Evolutionary conservation across 352 stramenopile genomes (phyloP).

Genomic region (Phytophthora pinifolia): DNA sequence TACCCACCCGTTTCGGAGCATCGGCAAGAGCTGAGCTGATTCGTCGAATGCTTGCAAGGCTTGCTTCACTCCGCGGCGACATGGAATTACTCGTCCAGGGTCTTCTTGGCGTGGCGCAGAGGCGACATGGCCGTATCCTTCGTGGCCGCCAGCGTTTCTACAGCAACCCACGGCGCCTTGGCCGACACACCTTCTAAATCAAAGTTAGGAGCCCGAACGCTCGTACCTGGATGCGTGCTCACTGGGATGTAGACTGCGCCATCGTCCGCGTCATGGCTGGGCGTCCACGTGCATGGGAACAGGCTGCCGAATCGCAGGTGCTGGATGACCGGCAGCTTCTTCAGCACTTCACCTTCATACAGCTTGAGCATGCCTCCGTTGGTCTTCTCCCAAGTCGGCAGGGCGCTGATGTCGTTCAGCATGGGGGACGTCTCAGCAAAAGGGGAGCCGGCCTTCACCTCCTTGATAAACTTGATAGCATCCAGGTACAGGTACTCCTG

Average conservation of each 20-base stretch:
- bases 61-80: neutral
- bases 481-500: conserved; percentile 93
- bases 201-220: conserved; percentile 69
- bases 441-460: conserved; percentile 87
- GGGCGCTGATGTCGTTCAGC: conserved; percentile 91
- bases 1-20: conserved; percentile 34
- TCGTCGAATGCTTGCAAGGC: conserved; percentile 13
- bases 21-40: conserved; percentile 8
- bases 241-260: conserved; percentile 55
- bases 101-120: conserved; percentile 31
- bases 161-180: conserved; percentile 68
- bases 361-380: conserved; percentile 90
- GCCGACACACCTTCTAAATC: conserved; percentile 57
- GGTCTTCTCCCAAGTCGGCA: conserved; percentile 92
- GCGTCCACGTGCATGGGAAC: conserved; percentile 85
- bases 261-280: conserved; percentile 51
- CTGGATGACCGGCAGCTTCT: conserved; percentile 98
- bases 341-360: conserved; percentile 96
- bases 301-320: conserved; percentile 97
- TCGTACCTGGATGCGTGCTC: conserved; percentile 56
- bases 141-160: conserved; percentile 47
- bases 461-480: conserved; percentile 91
- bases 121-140: conserved; percentile 60
- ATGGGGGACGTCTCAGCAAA: conserved; percentile 95
- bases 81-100: conserved; percentile 24